A percentile compares a stretch with the other conserved stretches of the same genome.
Evolutionary conservation across 768 basidiomycete genomes (phyloP).

Genomic region (Hygrophorus pudorinus): DNA sequence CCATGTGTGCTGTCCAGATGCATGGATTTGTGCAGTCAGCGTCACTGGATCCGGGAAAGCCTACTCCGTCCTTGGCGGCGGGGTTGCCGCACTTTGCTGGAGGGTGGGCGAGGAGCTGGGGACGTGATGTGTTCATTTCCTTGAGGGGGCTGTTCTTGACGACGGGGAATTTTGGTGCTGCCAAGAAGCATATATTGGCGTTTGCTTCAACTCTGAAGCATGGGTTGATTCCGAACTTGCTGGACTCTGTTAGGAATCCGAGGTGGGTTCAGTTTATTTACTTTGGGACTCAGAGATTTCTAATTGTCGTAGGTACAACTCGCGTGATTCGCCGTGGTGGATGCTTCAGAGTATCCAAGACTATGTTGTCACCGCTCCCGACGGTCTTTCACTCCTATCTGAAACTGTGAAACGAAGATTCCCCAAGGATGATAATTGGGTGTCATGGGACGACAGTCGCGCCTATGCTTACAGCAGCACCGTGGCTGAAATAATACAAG

Average conservation of each 20-base stretch:
- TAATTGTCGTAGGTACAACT: conserved; percentile 64
- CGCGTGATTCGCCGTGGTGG: conserved; percentile 98
- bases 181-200: conserved; percentile 82
- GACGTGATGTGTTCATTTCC: conserved; percentile 90
- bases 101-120: conserved; percentile 97
- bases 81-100: conserved; percentile 91
- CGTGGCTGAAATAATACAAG: conserved; percentile 92
- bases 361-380: conserved; percentile 75
- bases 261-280: conserved; percentile 34
- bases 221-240: conserved; percentile 89
- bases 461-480: conserved; percentile 79
- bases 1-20: conserved; percentile 82
- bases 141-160: conserved; percentile 88
- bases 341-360: conserved; percentile 98
- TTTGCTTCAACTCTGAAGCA: conserved; percentile 93
- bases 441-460: conserved; percentile 75
- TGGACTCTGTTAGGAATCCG: conserved; percentile 82
- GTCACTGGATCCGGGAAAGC: conserved; percentile 64
- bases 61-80: conserved; percentile 81
- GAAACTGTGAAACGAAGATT: conserved; percentile 89
- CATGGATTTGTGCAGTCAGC: conserved; percentile 86
- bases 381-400: conserved; percentile 69
- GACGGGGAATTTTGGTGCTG: conserved; percentile 81
- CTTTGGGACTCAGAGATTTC: not conserved
- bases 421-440: conserved; percentile 90